A percentile compares a stretch with the other conserved stretches of the same genome.
These are phyloP conservation scores for Phoma sp. DNA, from an alignment of 2,329 filamentous ascomycete species.

Conservation along the genomic window DNA sequence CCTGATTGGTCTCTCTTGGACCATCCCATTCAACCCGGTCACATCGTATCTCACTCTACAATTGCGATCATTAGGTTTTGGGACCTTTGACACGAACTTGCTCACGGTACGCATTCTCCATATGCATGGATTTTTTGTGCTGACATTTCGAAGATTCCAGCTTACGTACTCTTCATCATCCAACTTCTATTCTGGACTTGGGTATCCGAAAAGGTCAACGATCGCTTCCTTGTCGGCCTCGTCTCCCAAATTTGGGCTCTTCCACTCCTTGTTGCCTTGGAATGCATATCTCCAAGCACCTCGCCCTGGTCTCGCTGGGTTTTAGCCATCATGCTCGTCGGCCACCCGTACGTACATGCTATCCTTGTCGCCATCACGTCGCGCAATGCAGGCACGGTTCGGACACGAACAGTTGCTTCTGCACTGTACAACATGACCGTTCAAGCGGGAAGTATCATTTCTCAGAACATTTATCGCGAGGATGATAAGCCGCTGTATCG, in stretches of 20 bases:
- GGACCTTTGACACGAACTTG: constrained; percentile 49
- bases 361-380: constrained; percentile 54
- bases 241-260: constrained; percentile 51
- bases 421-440: constrained; percentile 55
- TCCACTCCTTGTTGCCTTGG: constrained; percentile 49
- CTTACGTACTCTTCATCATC: constrained; percentile 56
- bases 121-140: neutral
- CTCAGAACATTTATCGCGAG: constrained; percentile 60
- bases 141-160: constrained; percentile 47
- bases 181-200: constrained; percentile 60
- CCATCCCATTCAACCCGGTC: constrained; percentile 44
- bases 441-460: constrained; percentile 42
- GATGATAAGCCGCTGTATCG: constrained; percentile 61
- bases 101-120: constrained; percentile 43
- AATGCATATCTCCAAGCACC: constrained; percentile 37
- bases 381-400: constrained; percentile 53
- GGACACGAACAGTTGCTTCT: constrained; percentile 53
- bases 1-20: constrained; percentile 44
- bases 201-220: constrained; percentile 59
- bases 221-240: constrained; percentile 58
- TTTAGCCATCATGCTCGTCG: constrained; percentile 51
- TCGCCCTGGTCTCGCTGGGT: constrained; percentile 50
- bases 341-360: constrained; percentile 54
- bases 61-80: constrained; percentile 44
- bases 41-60: constrained; percentile 47